These are phyloP conservation scores for Fusarium metavorans DNA, from an alignment of 2,329 filamentous ascomycete species.

Conservation along the genomic window DNA sequence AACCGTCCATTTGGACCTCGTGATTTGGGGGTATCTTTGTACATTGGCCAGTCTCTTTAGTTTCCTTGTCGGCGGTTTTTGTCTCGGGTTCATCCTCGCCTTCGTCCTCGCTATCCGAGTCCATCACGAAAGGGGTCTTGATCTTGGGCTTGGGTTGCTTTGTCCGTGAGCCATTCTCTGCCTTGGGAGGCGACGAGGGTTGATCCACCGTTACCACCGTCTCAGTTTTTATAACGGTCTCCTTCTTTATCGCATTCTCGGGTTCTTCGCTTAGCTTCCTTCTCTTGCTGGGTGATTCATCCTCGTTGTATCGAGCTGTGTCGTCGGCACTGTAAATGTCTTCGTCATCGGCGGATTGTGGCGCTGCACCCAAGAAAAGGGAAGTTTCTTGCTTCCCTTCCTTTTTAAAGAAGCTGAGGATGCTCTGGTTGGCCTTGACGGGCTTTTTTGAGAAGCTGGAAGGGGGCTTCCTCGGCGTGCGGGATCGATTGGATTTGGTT, in stretches of 20 bases:
- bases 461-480: constrained; percentile 49
- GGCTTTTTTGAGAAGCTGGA: constrained; percentile 50
- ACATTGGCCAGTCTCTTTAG: constrained; percentile 33
- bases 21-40: constrained; percentile 36
- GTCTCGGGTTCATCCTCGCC: constrained; percentile 23
- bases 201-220: constrained; percentile 37
- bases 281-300: constrained; percentile 48
- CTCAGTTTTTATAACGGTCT: constrained; percentile 12
- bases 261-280: constrained; percentile 44
- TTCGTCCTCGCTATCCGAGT: constrained; percentile 69
- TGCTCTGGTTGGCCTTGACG: constrained; percentile 69
- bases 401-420: constrained; percentile 82
- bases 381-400: constrained; percentile 68
- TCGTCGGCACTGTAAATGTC: constrained; percentile 47
- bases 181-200: constrained; percentile 50
- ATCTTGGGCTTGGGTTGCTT: constrained; percentile 42
- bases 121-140: constrained; percentile 73
- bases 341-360: constrained; percentile 36
- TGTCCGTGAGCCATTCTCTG: constrained; percentile 12
- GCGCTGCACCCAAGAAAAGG: constrained; percentile 62
- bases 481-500: constrained; percentile 48
- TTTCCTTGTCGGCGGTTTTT: background rate
- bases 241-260: background rate
- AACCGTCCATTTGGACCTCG: constrained; percentile 35
- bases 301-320: constrained; percentile 49